phyloP scores from a whole-genome alignment of 805 yeast genomes.

The Sugiyamaella qingdaonensis region DNA sequence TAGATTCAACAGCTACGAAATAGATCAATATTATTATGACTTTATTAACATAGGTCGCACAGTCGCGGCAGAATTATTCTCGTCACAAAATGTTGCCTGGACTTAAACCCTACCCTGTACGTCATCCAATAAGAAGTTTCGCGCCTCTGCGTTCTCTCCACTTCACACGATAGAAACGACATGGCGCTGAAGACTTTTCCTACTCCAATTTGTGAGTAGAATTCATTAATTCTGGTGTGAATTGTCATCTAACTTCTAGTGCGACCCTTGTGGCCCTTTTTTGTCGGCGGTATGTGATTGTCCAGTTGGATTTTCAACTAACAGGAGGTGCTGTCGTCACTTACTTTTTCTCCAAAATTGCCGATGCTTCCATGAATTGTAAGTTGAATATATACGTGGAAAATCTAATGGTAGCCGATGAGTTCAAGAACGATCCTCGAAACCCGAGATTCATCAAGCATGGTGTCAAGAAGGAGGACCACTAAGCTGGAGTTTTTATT shows the following conservation, averaged over 20 bases:
- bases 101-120: background rate
- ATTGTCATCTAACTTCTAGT: slow-evolving; percentile 23
- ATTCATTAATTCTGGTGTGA: background rate
- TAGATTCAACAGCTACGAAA: slow-evolving; percentile 7
- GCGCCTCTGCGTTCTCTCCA: background rate
- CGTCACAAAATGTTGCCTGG: background rate
- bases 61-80: background rate
- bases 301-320: background rate
- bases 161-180: slow-evolving; percentile 2
- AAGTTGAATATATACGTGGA: background rate
- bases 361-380: slow-evolving; percentile 59
- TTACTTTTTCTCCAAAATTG: slow-evolving; percentile 65
- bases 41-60: background rate
- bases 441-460: slow-evolving; percentile 74
- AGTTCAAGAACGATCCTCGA: slow-evolving; percentile 92
- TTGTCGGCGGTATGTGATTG: slow-evolving; percentile 55
- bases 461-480: slow-evolving; percentile 44
- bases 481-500: slow-evolving; percentile 11
- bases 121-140: slow-evolving; percentile 2
- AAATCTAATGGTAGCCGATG: slow-evolving; percentile 37
- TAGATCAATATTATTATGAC: background rate
- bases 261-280: slow-evolving; percentile 86
- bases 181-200: slow-evolving; percentile 40
- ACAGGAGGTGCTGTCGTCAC: slow-evolving; percentile 48
- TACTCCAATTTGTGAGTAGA: slow-evolving; percentile 42